phyloP scores from a whole-genome alignment of 2,329 filamentous ascomycete genomes.

The Verruconis gallopava region DNA sequence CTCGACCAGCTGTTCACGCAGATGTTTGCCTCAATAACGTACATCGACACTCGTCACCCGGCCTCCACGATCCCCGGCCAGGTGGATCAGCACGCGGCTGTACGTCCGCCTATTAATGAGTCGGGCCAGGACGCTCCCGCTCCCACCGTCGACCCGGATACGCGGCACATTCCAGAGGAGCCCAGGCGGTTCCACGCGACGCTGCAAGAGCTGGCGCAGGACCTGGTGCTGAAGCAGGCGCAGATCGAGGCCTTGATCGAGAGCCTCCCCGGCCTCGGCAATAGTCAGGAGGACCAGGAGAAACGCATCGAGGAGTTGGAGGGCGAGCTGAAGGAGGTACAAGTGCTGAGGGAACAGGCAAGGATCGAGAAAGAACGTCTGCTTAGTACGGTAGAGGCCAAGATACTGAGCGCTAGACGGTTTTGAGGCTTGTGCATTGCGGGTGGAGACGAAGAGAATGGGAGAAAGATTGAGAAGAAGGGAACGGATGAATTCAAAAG shows the following conservation, averaged over 20 bases:
- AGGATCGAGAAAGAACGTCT: slow-evolving; percentile 29
- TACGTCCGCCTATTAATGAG: background rate
- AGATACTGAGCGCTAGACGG: slow-evolving; percentile 24
- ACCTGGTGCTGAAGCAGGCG: slow-evolving; percentile 68
- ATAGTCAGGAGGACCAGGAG: slow-evolving; percentile 65
- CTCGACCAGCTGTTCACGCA: slow-evolving; percentile 50
- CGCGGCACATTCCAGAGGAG: slow-evolving; percentile 35
- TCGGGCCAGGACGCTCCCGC: background rate
- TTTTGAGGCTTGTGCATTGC: slow-evolving; percentile 1
- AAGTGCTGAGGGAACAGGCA: slow-evolving; percentile 27
- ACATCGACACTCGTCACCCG: slow-evolving; percentile 30
- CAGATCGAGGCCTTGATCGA: slow-evolving; percentile 70
- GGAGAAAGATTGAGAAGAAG: background rate
- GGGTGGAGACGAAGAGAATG: background rate
- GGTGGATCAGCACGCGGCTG: background rate
- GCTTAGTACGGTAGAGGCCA: slow-evolving; percentile 32
- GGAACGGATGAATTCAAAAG: too few relatives aligned
- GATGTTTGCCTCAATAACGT: slow-evolving; percentile 33
- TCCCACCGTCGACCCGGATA: background rate
- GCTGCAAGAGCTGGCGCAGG: slow-evolving; percentile 59
- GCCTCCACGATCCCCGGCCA: slow-evolving; percentile 30
- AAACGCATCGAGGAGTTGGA: slow-evolving; percentile 38
- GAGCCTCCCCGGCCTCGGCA: slow-evolving; percentile 62
- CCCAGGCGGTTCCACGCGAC: slow-evolving; percentile 52
- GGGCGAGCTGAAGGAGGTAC: slow-evolving; percentile 28